phyloP scores from a whole-genome alignment of 345 rosid species.

The Salix arbutifolia region DNA sequence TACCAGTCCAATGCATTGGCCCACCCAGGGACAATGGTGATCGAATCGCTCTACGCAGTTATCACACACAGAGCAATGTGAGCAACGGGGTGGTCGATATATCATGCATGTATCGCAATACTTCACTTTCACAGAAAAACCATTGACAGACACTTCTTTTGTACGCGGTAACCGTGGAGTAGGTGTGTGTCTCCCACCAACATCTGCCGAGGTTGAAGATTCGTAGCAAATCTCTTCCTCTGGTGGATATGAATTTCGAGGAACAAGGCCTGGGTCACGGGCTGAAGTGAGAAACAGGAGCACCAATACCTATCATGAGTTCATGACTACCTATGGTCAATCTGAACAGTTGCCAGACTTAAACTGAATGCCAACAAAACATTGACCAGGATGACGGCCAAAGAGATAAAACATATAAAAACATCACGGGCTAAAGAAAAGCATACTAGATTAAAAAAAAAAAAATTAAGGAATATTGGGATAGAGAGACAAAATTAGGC shows the following conservation, averaged over 20 bases:
- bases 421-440: not conserved
- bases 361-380: not conserved
- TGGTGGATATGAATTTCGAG: conserved; percentile 46
- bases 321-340: conserved; percentile 10
- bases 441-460: not conserved
- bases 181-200: conserved; percentile 36
- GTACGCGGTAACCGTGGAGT: conserved; percentile 31
- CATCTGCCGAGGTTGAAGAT: conserved; percentile 29
- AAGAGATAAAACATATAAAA: not conserved
- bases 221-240: conserved; percentile 39
- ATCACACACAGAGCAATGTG: conserved; percentile 57
- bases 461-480: not conserved
- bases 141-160: conserved; percentile 37
- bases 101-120: conserved; percentile 53
- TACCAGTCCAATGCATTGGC: conserved; percentile 63
- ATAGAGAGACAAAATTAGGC: not conserved
- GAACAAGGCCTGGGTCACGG: conserved; percentile 50
- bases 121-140: conserved; percentile 35
- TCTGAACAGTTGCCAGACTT: not conserved
- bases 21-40: conserved; percentile 63
- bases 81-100: conserved; percentile 57
- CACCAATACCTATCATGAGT: conserved; percentile 37
- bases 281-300: conserved; percentile 47
- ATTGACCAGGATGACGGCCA: not conserved
- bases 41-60: conserved; percentile 55